Evolutionary conservation across 371 early-diverging fungal species (phyloP).

Genomic region (Funneliformis caledonium): DNA sequence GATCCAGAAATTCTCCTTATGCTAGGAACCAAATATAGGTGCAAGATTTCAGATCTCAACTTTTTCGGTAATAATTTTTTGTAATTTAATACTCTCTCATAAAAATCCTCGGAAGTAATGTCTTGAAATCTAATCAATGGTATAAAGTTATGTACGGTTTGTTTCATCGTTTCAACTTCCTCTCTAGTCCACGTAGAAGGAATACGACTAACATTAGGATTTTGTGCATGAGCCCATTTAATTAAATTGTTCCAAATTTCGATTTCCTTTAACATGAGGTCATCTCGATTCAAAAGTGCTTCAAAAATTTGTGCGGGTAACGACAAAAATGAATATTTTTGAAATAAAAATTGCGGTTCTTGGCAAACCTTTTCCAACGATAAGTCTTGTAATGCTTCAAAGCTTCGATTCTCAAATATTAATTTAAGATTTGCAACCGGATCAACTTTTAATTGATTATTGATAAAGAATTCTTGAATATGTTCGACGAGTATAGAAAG

Average conservation of each 20-base stretch:
- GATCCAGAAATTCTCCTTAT: not conserved
- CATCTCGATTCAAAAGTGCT: not conserved
- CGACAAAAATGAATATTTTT: not conserved
- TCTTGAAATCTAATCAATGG: constrained; percentile 5
- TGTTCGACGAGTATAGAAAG: not conserved
- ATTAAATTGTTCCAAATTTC: not conserved
- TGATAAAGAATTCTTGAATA: not conserved
- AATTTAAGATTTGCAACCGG: not conserved
- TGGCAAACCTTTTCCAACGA: constrained; percentile 20
- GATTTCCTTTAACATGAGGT: not conserved
- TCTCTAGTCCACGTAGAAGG: not conserved
- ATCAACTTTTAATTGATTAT: constrained; percentile 10
- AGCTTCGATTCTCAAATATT: not conserved
- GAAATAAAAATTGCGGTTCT: constrained; percentile 6
- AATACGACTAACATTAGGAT: not conserved
- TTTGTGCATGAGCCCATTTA: not conserved
- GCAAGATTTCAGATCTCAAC: constrained; percentile 8
- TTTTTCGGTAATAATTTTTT: constrained; percentile 9
- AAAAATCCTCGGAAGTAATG: not conserved
- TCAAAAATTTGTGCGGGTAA: not conserved
- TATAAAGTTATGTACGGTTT: not conserved
- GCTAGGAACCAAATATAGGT: not conserved
- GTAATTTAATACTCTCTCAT: not conserved
- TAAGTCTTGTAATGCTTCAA: not conserved
- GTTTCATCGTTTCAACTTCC: not conserved